phyloP scores from a whole-genome alignment of 169 alveolate species.

The Babesia sp. region DNA sequence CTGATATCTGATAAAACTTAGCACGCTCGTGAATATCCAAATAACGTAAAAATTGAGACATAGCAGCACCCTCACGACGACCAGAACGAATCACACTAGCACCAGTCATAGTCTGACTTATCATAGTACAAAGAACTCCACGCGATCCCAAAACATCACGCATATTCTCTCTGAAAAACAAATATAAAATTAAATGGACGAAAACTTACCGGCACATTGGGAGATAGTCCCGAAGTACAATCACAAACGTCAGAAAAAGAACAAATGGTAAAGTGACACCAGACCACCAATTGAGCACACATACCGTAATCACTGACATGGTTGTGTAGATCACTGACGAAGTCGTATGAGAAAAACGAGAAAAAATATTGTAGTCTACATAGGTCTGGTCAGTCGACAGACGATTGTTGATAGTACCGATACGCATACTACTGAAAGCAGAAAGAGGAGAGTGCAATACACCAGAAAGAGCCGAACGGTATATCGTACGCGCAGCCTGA shows the following conservation, averaged over 20 bases:
- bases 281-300: conserved; percentile 53
- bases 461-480: conserved; percentile 51
- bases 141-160: conserved; percentile 43
- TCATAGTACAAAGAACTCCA: conserved; percentile 44
- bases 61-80: conserved; percentile 33
- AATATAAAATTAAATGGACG: not conserved
- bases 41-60: conserved; percentile 46
- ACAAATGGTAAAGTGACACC: conserved; percentile 35
- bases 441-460: conserved; percentile 51
- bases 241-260: conserved; percentile 31
- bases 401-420: conserved; percentile 60
- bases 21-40: conserved; percentile 49
- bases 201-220: conserved; percentile 56
- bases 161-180: conserved; percentile 55
- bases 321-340: conserved; percentile 30
- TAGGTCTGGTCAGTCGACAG: conserved; percentile 65
- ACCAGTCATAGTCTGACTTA: conserved; percentile 57
- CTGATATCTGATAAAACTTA: conserved; percentile 37
- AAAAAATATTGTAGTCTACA: conserved; percentile 60
- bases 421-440: conserved; percentile 45
- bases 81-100: conserved; percentile 48
- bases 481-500: conserved; percentile 53
- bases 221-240: conserved; percentile 52
- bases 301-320: conserved; percentile 40
- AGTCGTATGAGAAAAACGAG: conserved; percentile 51